These are phyloP conservation scores for Gypsophila paniculata DNA, from an alignment of 179 eudicot species.

Conservation along the genomic window DNA sequence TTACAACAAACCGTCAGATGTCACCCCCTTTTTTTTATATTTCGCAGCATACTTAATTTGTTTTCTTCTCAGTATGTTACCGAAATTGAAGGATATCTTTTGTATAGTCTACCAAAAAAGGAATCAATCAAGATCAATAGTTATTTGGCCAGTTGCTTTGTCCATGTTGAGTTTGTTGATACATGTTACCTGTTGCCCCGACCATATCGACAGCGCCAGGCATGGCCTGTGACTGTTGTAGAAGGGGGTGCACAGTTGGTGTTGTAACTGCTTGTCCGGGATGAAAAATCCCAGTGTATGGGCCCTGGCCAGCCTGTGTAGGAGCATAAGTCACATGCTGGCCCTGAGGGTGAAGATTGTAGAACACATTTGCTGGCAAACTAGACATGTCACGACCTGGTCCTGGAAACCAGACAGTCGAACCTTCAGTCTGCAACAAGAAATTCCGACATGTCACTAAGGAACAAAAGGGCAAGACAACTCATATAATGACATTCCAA, in stretches of 20 bases:
- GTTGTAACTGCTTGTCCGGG: conserved; percentile 63
- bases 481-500: neutral
- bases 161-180: conserved; percentile 74
- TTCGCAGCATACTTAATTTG: conserved; percentile 15
- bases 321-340: conserved; percentile 62
- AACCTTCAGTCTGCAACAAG: conserved; percentile 64
- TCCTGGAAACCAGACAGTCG: conserved; percentile 58
- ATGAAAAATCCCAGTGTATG: conserved; percentile 62
- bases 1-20: conserved; percentile 12
- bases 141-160: conserved; percentile 70
- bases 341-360: conserved; percentile 62
- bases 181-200: conserved; percentile 50
- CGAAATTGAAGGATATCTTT: conserved; percentile 16
- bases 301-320: conserved; percentile 62
- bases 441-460: neutral
- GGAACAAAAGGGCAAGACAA: neutral
- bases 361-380: conserved; percentile 61
- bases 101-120: conserved; percentile 15
- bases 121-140: conserved; percentile 35
- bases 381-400: conserved; percentile 63
- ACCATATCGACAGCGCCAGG: conserved; percentile 59
- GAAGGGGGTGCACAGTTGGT: conserved; percentile 50
- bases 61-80: conserved; percentile 13
- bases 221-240: conserved; percentile 71
- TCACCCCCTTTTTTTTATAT: conserved; percentile 7